A percentile compares a stretch with the other conserved stretches of the same genome.
Evolutionary conservation across 176 grass and related monocot genomes (phyloP).

Genomic region (Urochloa ruziziensis): DNA sequence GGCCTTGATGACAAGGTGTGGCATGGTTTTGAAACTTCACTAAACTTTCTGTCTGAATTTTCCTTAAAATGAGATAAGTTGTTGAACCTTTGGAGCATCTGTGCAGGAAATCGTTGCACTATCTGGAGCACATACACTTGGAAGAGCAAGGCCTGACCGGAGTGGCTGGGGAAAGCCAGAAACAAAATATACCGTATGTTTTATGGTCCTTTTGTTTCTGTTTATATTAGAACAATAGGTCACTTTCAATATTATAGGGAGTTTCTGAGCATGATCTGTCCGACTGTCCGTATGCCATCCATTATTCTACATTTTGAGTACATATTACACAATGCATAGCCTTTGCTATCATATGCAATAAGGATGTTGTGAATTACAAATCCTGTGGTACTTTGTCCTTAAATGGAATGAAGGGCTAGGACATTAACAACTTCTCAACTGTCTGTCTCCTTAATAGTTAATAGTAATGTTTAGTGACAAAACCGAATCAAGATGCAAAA

Average conservation of each 20-base stretch:
- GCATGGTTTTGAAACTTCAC: background rate
- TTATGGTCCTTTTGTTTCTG: constrained; percentile 11
- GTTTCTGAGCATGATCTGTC: background rate
- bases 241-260: background rate
- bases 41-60: background rate
- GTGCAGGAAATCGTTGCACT: constrained; percentile 87
- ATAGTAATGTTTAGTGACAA: background rate
- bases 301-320: background rate
- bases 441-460: background rate
- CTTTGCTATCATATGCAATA: constrained; percentile 1
- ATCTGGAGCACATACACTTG: constrained; percentile 92
- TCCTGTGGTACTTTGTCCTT: background rate
- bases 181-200: constrained; percentile 93
- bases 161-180: constrained; percentile 97
- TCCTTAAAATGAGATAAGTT: background rate
- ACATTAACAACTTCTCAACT: background rate
- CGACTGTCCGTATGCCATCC: background rate
- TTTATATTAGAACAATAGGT: constrained; percentile 4
- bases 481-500: background rate
- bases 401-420: background rate
- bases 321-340: background rate
- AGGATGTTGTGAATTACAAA: background rate
- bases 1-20: constrained; percentile 90
- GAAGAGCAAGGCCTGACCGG: constrained; percentile 72
- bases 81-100: background rate